Evolutionary conservation across 2,329 filamentous ascomycete species (phyloP), one percentile per base, ranked within the genome.

Genomic region (Penicillium brasilianum): DNA sequence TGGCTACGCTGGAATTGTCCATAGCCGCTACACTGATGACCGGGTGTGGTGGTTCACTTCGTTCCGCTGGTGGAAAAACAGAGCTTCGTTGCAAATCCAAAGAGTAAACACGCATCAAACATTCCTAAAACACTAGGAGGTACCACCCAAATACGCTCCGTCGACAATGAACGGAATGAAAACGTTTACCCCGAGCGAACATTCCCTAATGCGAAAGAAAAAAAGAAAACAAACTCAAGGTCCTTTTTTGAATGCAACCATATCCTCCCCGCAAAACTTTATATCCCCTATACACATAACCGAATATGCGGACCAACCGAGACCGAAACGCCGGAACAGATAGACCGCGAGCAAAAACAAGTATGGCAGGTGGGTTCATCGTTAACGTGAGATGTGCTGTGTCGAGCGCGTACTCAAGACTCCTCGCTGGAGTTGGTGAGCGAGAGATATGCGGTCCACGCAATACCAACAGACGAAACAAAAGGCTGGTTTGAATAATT

Each of bases 371-470:
- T 39, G 36, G 44, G 44, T 54, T 32, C 20, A 30, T 68, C 65
- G 53, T 65, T 60, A 64, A 64, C 63, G 65, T 64, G 34, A 64
- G 41, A 50, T 51, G 56, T 57, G 59, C 61, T 51, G 53, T 36
- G 36, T 53, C 36, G 54, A 50, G 41, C 34, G 41, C 34, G 39
- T 32, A 58, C 39, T 71, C 77, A 78, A 14, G 82, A 83, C 56
- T 94, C 90, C 61, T 96, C 92, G 2, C 92, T 84, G 5, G 93
- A 89, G 79, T 98, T 98, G 63, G 90, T 91, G 55, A 99, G 85
- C 2, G 93, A 97, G 11, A 99, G 87, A 77, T 97, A 99, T 20
- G 93, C 94, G 11, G 95, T 98, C 95, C 94, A 98, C 36, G 93
- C 93, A 71, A 98, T 98, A 84, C 94, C 94, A 58, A 99, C 81